A percentile compares a stretch with the other conserved stretches of the same genome.
These are phyloP conservation scores for Zymoseptoria passerinii DNA, from an alignment of 2,329 filamentous ascomycete genomes.

Conservation along the genomic window DNA sequence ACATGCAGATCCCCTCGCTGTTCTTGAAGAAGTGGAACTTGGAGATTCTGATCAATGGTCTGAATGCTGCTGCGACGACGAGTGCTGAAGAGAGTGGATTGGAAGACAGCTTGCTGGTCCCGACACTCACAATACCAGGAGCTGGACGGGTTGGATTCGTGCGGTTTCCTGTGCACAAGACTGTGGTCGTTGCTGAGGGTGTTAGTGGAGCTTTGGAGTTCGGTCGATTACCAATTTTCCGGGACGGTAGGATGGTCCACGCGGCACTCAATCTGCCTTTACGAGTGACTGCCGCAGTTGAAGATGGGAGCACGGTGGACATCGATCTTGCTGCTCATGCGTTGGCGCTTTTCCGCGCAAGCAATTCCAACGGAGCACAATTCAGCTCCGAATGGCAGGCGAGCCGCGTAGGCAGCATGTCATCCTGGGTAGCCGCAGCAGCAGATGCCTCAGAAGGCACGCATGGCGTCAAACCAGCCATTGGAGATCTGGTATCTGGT, in stretches of 20 bases:
- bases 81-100: slow-evolving; percentile 34
- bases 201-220: slow-evolving; percentile 57
- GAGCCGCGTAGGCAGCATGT: slow-evolving; percentile 23
- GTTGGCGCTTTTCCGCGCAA: slow-evolving; percentile 38
- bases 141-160: slow-evolving; percentile 60
- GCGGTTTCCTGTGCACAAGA: slow-evolving; percentile 75
- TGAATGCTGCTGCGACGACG: slow-evolving; percentile 29
- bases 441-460: slow-evolving; percentile 28
- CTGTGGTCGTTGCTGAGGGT: slow-evolving; percentile 65
- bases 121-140: slow-evolving; percentile 59
- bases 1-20: slow-evolving; percentile 56
- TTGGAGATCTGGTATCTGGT: slow-evolving; percentile 60
- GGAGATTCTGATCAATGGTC: slow-evolving; percentile 52
- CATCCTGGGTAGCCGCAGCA: slow-evolving; percentile 21
- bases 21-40: slow-evolving; percentile 53
- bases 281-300: slow-evolving; percentile 39
- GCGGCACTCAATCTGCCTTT: slow-evolving; percentile 50
- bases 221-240: slow-evolving; percentile 31
- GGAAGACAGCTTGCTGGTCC: slow-evolving; percentile 64
- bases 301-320: slow-evolving; percentile 46
- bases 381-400: slow-evolving; percentile 30
- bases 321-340: slow-evolving; percentile 54
- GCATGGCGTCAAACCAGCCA: slow-evolving; percentile 52
- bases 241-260: slow-evolving; percentile 38
- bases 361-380: slow-evolving; percentile 26